phyloP scores from a whole-genome alignment of 305 asterid genomes.

The Fraxinus floribunda region DNA sequence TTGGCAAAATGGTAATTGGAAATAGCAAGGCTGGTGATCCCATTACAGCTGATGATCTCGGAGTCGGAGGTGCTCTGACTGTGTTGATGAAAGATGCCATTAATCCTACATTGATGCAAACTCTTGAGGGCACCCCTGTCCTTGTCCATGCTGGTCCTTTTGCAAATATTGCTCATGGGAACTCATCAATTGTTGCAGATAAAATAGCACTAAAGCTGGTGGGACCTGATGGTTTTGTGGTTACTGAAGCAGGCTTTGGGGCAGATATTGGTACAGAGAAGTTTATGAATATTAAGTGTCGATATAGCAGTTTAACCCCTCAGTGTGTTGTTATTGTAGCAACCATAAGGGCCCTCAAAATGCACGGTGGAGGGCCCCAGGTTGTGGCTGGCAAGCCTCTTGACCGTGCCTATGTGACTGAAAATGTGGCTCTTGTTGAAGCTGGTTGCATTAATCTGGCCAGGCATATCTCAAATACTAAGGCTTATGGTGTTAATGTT shows the following conservation, averaged over 20 bases:
- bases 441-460: conserved; percentile 89
- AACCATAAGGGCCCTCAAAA: conserved; percentile 88
- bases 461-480: conserved; percentile 68
- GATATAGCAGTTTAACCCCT: conserved; percentile 86
- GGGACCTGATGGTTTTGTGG: conserved; percentile 94
- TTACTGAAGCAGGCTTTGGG: conserved; percentile 96
- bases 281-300: conserved; percentile 93
- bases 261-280: conserved; percentile 95
- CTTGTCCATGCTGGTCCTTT: conserved; percentile 96
- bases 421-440: conserved; percentile 84
- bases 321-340: conserved; percentile 95
- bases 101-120: conserved; percentile 93
- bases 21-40: conserved; percentile 96
- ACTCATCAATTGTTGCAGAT: conserved; percentile 91
- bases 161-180: conserved; percentile 98
- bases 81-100: conserved; percentile 90
- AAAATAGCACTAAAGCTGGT: conserved; percentile 88
- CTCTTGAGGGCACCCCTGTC: conserved; percentile 95
- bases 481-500: conserved; percentile 88
- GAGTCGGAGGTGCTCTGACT: conserved; percentile 92
- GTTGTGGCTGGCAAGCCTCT: conserved; percentile 96
- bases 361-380: conserved; percentile 97
- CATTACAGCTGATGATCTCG: conserved; percentile 90
- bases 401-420: conserved; percentile 81
- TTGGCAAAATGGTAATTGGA: conserved; percentile 94